Percentiles rank a stretch among this genome's conserved stretches.
phyloP scores from a whole-genome alignment of 164 flowering plant genomes.

The Vitis rotundifolia region DNA sequence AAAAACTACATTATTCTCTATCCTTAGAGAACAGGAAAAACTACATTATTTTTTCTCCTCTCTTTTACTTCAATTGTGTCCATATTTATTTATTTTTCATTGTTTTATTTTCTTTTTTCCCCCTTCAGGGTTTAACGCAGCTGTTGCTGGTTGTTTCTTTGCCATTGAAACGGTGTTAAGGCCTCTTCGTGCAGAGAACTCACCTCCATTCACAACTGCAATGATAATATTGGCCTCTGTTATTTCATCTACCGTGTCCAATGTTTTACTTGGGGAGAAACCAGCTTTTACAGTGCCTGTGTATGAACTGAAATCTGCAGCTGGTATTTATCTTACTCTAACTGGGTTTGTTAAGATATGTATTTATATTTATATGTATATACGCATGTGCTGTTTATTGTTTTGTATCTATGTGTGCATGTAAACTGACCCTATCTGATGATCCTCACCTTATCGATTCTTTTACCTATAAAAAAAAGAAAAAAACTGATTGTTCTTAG shows the following conservation, averaged over 20 bases:
- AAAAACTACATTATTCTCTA: too few species aligned
- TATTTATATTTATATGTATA: not conserved
- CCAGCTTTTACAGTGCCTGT: slow-evolving; percentile 97
- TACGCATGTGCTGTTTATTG: not conserved
- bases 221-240: slow-evolving; percentile 98
- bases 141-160: slow-evolving; percentile 98
- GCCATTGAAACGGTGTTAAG: slow-evolving; percentile 96
- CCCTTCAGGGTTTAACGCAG: slow-evolving; percentile 91
- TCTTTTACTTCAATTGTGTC: not conserved
- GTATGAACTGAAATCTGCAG: slow-evolving; percentile 98
- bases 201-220: slow-evolving; percentile 98
- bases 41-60: too few species aligned
- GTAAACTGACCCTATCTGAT: too few species aligned
- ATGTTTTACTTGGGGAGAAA: slow-evolving; percentile 83
- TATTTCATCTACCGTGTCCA: slow-evolving; percentile 94
- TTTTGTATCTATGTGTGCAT: not conserved
- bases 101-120: not conserved
- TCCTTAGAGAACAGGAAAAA: too few species aligned
- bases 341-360: not conserved
- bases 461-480: too few species aligned
- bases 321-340: slow-evolving; percentile 68
- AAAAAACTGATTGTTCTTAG: too few species aligned
- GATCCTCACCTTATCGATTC: too few species aligned
- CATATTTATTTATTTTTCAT: too few species aligned
- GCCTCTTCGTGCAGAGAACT: slow-evolving; percentile 97